phyloP scores from a whole-genome alignment of 257 asterid genomes.

The Fraxinus excelsior region DNA sequence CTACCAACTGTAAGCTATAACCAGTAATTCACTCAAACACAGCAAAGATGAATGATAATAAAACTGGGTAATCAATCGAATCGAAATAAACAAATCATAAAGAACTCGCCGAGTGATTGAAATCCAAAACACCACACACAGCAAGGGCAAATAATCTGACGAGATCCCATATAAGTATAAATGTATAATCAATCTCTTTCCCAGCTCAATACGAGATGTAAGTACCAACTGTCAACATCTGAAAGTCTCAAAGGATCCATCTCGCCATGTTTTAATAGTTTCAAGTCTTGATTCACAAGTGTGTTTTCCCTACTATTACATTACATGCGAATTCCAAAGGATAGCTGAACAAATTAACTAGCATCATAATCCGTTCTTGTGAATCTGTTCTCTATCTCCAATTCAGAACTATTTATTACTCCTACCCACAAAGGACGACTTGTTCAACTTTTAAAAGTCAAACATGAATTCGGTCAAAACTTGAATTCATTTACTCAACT shows the following conservation, averaged over 20 bases:
- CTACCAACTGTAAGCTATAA: background rate
- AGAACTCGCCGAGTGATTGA: background rate
- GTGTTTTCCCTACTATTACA: too few relatives aligned
- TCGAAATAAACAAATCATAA: background rate
- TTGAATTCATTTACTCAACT: too few relatives aligned
- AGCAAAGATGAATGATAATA: too few relatives aligned
- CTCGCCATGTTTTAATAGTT: too few relatives aligned
- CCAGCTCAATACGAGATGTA: too few relatives aligned
- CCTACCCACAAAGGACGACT: background rate
- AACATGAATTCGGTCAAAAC: background rate
- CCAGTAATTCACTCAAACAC: background rate
- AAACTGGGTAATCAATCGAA: too few relatives aligned
- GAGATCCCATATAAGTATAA: background rate
- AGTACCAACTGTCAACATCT: too few relatives aligned
- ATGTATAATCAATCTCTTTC: background rate
- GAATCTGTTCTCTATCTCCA: background rate
- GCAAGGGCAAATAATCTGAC: too few relatives aligned
- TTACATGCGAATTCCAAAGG: too few relatives aligned
- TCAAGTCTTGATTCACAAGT: too few relatives aligned
- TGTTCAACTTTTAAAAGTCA: background rate
- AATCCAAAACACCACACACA: background rate
- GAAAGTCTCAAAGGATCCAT: too few relatives aligned
- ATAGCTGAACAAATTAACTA: too few relatives aligned
- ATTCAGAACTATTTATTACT: background rate
- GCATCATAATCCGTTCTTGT: background rate